phyloP scores from a whole-genome alignment of 495 filamentous ascomycete species.

The Neurospora sp. region DNA sequence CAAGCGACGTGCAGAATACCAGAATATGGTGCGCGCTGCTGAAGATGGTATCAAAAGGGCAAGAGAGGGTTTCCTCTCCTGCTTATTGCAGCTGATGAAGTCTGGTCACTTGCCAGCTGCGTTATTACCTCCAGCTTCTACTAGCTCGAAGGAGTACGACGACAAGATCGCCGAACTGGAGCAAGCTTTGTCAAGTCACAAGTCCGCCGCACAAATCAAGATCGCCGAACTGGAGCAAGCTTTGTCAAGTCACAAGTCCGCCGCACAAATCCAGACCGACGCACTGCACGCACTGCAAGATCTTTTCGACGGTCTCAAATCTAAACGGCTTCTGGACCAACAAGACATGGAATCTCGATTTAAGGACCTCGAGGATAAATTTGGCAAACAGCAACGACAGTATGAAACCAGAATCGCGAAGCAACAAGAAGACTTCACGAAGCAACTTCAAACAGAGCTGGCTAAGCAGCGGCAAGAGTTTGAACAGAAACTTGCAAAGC shows the following conservation, averaged over 20 bases:
- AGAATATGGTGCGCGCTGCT: neutral
- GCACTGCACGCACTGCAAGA: neutral
- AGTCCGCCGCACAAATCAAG: neutral
- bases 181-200: neutral
- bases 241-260: neutral
- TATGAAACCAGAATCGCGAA: neutral
- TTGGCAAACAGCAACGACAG: neutral
- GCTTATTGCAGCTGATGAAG: neutral
- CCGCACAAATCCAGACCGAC: neutral
- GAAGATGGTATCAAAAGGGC: neutral
- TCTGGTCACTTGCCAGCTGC: neutral
- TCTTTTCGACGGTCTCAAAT: neutral
- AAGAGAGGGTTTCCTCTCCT: neutral
- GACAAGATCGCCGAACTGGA: neutral
- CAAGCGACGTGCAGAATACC: neutral
- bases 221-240: neutral
- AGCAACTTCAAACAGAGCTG: constrained; percentile 2
- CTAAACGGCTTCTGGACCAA: neutral
- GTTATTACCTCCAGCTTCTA: neutral
- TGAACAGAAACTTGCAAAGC: neutral
- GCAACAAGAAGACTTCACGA: neutral
- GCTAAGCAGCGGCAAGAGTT: constrained; percentile 1
- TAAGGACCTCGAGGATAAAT: neutral
- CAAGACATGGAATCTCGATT: neutral
- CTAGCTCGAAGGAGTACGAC: neutral